Conservation (phyloP, 495 filamentous ascomycete genomes). For the Physcia stellaris region DNA sequence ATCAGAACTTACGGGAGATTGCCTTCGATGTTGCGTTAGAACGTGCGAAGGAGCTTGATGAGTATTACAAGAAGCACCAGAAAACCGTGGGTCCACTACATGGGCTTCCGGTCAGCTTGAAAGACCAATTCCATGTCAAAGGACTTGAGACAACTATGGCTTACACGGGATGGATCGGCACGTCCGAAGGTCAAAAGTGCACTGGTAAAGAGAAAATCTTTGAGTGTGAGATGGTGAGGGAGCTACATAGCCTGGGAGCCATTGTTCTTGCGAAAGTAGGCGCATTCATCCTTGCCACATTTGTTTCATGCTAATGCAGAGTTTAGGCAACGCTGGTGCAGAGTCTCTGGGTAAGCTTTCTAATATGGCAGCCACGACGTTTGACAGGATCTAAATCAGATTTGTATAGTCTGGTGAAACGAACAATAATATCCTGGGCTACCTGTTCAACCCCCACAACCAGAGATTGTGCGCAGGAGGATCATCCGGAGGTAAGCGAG, state of each 20-base stretch:
- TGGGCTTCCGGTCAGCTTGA: conserved; percentile 52
- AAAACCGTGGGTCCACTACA: conserved; percentile 41
- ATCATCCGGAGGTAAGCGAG: conserved; percentile 40
- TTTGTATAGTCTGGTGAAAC: conserved; percentile 31
- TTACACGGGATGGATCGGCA: conserved; percentile 36
- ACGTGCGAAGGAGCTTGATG: conserved; percentile 38
- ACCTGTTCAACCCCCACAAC: conserved; percentile 51
- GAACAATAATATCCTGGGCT: conserved; percentile 45
- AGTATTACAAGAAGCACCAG: conserved; percentile 11
- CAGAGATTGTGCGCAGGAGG: conserved; percentile 37
- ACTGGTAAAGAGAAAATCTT: conserved; percentile 23
- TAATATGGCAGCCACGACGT: neutral
- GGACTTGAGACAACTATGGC: conserved; percentile 54
- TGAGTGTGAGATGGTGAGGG: conserved; percentile 37
- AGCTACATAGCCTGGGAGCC: conserved; percentile 43
- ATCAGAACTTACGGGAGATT: conserved; percentile 47
- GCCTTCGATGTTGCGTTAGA: conserved; percentile 48
- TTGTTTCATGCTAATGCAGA: neutral
- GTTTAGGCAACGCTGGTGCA: conserved; percentile 43
- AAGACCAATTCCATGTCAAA: conserved; percentile 59
- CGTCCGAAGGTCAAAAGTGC: conserved; percentile 33
- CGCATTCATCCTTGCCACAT: neutral
- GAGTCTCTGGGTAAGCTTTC: conserved; percentile 43
- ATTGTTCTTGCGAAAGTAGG: conserved; percentile 43
- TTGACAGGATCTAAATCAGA: neutral